phyloP scores from a whole-genome alignment of 768 basidiomycete species.

The Amanita phalloides region DNA sequence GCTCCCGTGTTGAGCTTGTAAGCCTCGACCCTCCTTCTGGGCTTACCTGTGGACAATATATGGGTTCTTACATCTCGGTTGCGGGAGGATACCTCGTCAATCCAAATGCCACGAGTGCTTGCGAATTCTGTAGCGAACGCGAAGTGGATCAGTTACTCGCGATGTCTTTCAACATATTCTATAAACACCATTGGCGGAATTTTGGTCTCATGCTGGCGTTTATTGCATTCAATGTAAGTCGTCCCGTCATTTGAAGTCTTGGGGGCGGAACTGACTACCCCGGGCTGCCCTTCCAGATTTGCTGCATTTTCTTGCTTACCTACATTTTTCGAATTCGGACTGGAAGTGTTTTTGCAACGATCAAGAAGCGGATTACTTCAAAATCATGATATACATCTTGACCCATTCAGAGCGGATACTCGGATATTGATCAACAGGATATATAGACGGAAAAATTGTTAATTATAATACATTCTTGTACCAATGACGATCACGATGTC shows the following conservation, averaged over 20 bases:
- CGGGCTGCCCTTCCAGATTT: constrained; percentile 20
- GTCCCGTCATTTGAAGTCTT: background rate
- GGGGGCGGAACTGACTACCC: background rate
- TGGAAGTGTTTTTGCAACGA: background rate
- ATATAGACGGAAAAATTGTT: too few species aligned
- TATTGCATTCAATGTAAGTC: constrained; percentile 36
- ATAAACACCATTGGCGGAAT: constrained; percentile 42
- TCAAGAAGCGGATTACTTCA: background rate
- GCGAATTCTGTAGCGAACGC: constrained; percentile 46
- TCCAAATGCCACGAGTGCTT: constrained; percentile 34
- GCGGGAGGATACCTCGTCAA: constrained; percentile 53
- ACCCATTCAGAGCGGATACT: too few species aligned
- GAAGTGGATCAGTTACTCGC: constrained; percentile 50
- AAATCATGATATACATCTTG: background rate
- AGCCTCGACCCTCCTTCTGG: constrained; percentile 42
- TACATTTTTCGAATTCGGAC: constrained; percentile 15
- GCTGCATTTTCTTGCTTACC: constrained; percentile 33
- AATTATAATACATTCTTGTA: too few species aligned
- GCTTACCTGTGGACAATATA: constrained; percentile 41
- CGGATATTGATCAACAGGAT: too few species aligned
- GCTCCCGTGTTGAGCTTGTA: constrained; percentile 42
- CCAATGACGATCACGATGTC: too few species aligned
- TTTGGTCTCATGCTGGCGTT: constrained; percentile 40
- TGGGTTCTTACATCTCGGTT: constrained; percentile 35
- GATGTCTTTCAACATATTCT: constrained; percentile 44